phyloP scores from a whole-genome alignment of 2,329 filamentous ascomycete species.

The Pseudophaeomoniella oleicola region DNA sequence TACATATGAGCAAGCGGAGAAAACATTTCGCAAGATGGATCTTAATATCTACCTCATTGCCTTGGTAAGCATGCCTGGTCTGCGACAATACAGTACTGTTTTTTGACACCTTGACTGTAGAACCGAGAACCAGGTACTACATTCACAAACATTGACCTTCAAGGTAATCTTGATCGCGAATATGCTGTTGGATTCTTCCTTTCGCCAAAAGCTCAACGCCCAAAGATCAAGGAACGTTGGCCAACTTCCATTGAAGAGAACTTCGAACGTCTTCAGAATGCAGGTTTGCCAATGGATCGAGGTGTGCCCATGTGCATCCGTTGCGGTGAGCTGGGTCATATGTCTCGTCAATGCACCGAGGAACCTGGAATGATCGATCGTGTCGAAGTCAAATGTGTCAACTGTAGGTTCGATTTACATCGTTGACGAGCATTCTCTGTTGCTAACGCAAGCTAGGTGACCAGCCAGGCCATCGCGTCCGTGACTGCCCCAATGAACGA shows the following conservation, averaged over 20 bases:
- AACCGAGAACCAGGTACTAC: slow-evolving; percentile 25
- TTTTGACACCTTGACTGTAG: slow-evolving; percentile 12
- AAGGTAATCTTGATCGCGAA: slow-evolving; percentile 36
- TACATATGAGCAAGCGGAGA: slow-evolving; percentile 34
- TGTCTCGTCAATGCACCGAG: slow-evolving; percentile 29
- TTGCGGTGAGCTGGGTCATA: slow-evolving; percentile 34
- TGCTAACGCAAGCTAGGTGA: slow-evolving; percentile 4
- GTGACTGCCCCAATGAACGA: slow-evolving; percentile 28
- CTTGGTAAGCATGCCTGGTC: slow-evolving; percentile 21
- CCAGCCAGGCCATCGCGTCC: slow-evolving; percentile 31
- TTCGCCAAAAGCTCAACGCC: slow-evolving; percentile 30
- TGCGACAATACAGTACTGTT: too few relatives aligned
- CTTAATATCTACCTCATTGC: slow-evolving; percentile 38
- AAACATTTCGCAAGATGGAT: slow-evolving; percentile 31
- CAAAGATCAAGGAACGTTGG: slow-evolving; percentile 32
- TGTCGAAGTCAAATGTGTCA: slow-evolving; percentile 33
- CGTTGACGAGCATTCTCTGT: not conserved
- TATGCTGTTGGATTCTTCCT: slow-evolving; percentile 36
- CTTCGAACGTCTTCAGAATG: slow-evolving; percentile 33
- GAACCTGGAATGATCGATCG: slow-evolving; percentile 26
- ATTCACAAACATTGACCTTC: slow-evolving; percentile 36
- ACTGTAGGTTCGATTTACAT: slow-evolving; percentile 21
- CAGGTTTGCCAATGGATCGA: slow-evolving; percentile 35
- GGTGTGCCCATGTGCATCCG: slow-evolving; percentile 35
- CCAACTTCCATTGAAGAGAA: slow-evolving; percentile 35